Percentiles rank a stretch among this genome's conserved stretches.
Evolutionary conservation across 2,329 filamentous ascomycete genomes (phyloP).

Genomic region (Botryotinia calthae): DNA sequence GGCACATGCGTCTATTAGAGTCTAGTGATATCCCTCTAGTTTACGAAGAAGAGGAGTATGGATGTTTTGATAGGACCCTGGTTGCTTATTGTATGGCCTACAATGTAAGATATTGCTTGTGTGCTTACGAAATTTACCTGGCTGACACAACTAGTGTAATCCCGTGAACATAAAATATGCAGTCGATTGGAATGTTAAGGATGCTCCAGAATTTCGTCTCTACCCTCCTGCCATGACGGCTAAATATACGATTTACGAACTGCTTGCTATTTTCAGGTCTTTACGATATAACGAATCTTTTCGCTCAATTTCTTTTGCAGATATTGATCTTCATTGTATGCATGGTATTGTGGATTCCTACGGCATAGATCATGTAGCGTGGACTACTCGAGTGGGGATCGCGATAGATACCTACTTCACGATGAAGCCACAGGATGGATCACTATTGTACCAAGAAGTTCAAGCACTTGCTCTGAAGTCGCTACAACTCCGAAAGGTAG

Average conservation of each 20-base stretch:
- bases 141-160: constrained; percentile 41
- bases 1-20: constrained; percentile 55
- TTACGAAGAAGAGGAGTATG: constrained; percentile 56
- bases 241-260: constrained; percentile 58
- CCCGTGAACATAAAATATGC: constrained; percentile 64
- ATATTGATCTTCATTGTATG: constrained; percentile 62
- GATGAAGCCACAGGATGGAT: constrained; percentile 41
- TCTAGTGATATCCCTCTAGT: constrained; percentile 44
- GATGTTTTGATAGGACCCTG: constrained; percentile 62
- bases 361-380: constrained; percentile 61
- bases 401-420: constrained; percentile 35
- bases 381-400: constrained; percentile 51
- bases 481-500: constrained; percentile 58
- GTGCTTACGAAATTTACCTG: not conserved
- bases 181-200: constrained; percentile 60
- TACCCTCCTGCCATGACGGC: constrained; percentile 53
- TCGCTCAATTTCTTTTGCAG: constrained; percentile 63
- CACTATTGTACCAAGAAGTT: constrained; percentile 65
- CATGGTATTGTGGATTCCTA: constrained; percentile 59
- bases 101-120: constrained; percentile 43
- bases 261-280: constrained; percentile 68
- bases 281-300: constrained; percentile 71
- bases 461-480: constrained; percentile 66
- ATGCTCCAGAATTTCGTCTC: constrained; percentile 65
- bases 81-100: constrained; percentile 70